Evolutionary conservation across 768 basidiomycete genomes (phyloP).

Genomic region (Peribolospora kevripleyi): DNA sequence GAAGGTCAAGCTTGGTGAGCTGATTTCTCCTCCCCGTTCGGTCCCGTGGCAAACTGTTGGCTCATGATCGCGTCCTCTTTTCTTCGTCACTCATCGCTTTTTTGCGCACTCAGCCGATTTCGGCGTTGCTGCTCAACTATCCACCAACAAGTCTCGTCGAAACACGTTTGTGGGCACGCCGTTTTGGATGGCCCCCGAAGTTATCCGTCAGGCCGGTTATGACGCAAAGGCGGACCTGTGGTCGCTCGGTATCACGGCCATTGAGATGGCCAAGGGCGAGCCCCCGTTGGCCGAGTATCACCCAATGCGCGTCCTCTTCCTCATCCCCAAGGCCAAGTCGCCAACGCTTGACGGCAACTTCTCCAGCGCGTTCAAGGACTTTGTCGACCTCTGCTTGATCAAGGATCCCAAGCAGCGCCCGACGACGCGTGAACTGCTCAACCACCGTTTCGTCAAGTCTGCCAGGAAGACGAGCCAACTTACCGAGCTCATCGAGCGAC

Average conservation of each 20-base stretch:
- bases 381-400: constrained; percentile 65
- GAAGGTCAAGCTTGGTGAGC: constrained; percentile 55
- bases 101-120: constrained; percentile 45
- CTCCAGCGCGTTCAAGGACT: constrained; percentile 71
- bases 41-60: too few species aligned
- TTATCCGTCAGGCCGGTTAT: constrained; percentile 89
- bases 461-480: constrained; percentile 64
- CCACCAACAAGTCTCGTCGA: constrained; percentile 48
- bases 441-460: constrained; percentile 71
- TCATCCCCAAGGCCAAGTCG: constrained; percentile 90
- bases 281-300: constrained; percentile 93
- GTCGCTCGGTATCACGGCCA: constrained; percentile 93
- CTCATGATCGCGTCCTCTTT: background rate
- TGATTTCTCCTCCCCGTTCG: background rate
- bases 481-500: constrained; percentile 65
- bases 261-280: constrained; percentile 93
- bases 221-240: constrained; percentile 92
- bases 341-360: constrained; percentile 73
- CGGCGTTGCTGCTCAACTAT: constrained; percentile 91
- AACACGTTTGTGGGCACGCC: constrained; percentile 92
- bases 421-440: constrained; percentile 68
- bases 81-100: background rate
- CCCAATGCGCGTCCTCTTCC: constrained; percentile 91
- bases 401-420: constrained; percentile 82
- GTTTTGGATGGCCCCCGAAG: constrained; percentile 98